phyloP scores from a whole-genome alignment of 2,329 filamentous ascomycete species.

The Colletotrichum graminicola region DNA sequence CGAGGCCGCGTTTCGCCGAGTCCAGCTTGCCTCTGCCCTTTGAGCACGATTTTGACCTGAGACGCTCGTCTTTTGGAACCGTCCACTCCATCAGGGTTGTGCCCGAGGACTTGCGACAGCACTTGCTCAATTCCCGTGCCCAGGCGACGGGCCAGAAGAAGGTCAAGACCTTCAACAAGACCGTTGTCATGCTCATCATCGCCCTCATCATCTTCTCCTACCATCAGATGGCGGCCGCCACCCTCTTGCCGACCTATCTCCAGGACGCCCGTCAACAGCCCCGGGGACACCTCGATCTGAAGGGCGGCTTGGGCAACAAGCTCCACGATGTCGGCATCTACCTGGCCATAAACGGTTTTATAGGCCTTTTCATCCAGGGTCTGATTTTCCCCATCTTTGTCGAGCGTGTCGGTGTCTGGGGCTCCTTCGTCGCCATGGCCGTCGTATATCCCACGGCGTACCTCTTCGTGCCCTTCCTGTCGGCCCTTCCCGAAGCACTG shows the following conservation, averaged over 20 bases:
- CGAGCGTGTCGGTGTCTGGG: constrained; percentile 74
- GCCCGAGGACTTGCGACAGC: constrained; percentile 42
- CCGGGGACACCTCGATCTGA: constrained; percentile 53
- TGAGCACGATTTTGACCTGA: constrained; percentile 53
- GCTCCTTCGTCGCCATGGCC: constrained; percentile 73
- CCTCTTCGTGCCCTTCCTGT: constrained; percentile 76
- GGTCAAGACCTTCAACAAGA: constrained; percentile 52
- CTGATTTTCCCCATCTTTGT: constrained; percentile 76
- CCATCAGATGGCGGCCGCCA: constrained; percentile 60
- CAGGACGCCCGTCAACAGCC: constrained; percentile 52
- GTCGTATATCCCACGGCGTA: constrained; percentile 76
- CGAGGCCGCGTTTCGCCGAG: constrained; percentile 50
- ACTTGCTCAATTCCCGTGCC: constrained; percentile 21
- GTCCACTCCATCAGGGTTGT: constrained; percentile 55
- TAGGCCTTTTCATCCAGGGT: constrained; percentile 80
- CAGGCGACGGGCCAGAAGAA: constrained; percentile 23
- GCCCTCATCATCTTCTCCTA: constrained; percentile 57
- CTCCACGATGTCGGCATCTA: constrained; percentile 75
- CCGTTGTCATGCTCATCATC: constrained; percentile 57
- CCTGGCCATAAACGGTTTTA: constrained; percentile 76
- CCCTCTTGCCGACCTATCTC: constrained; percentile 58
- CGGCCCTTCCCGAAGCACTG: constrained; percentile 64
- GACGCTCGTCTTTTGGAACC: constrained; percentile 56
- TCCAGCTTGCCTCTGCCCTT: constrained; percentile 51
- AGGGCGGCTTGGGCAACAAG: constrained; percentile 75